Evolutionary conservation across 306 rosid species (phyloP).

Genomic region (Lagenaria siceraria): DNA sequence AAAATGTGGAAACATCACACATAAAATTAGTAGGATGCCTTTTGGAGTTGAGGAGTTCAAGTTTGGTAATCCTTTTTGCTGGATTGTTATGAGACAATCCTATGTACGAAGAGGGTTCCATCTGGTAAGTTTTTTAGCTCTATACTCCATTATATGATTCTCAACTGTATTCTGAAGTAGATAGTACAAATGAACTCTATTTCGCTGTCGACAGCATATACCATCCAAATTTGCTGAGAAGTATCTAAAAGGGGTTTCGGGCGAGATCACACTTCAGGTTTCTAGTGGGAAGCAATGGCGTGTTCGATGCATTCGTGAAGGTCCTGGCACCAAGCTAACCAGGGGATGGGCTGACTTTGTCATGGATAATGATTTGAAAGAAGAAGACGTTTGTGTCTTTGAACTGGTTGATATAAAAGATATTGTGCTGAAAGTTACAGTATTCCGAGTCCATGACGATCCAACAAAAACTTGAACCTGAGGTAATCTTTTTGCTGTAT

Average conservation of each 20-base stretch:
- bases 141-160: background rate
- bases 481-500: background rate
- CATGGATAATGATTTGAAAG: constrained; percentile 71
- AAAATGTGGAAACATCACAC: constrained; percentile 67
- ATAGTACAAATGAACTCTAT: background rate
- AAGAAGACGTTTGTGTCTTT: constrained; percentile 95
- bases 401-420: constrained; percentile 58
- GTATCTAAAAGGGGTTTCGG: constrained; percentile 71
- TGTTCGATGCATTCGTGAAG: constrained; percentile 74
- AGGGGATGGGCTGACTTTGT: constrained; percentile 93
- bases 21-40: constrained; percentile 74
- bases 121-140: constrained; percentile 51
- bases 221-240: constrained; percentile 97
- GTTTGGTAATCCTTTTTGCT: constrained; percentile 78
- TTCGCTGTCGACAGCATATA: constrained; percentile 46
- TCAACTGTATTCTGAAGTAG: background rate
- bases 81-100: constrained; percentile 92
- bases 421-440: constrained; percentile 66
- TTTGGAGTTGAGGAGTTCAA: constrained; percentile 68
- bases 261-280: constrained; percentile 77
- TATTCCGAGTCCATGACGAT: constrained; percentile 53
- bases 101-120: constrained; percentile 88
- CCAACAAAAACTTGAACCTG: constrained; percentile 3
- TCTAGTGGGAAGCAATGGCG: constrained; percentile 78
- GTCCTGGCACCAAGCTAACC: constrained; percentile 87